Conservation (phyloP, 1,284 basidiomycete genomes). For the Filobasidium uniguttulatum region DNA sequence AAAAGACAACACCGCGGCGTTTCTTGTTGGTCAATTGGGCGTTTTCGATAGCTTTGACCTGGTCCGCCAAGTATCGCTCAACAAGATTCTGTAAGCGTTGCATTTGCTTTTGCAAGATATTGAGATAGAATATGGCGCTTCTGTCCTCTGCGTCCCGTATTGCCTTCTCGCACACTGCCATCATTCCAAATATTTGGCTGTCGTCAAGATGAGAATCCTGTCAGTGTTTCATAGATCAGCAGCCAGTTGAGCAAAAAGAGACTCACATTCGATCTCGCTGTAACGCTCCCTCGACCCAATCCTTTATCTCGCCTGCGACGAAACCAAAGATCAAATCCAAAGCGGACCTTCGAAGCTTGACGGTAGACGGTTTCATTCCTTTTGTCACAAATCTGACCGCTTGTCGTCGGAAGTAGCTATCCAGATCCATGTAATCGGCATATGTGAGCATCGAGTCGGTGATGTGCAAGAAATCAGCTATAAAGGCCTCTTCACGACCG, state of each 20-base stretch:
- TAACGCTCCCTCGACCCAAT: slow-evolving; percentile 68
- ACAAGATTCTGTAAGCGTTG: slow-evolving; percentile 56
- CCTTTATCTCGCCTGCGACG: slow-evolving; percentile 65
- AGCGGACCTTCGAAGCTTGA: slow-evolving; percentile 68
- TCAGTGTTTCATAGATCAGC: background rate
- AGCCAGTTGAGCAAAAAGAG: background rate
- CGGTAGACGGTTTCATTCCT: slow-evolving; percentile 52
- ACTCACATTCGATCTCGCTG: slow-evolving; percentile 65
- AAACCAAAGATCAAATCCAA: slow-evolving; percentile 95
- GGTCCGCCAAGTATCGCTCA: slow-evolving; percentile 66
- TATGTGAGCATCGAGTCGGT: slow-evolving; percentile 78
- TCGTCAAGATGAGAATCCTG: background rate
- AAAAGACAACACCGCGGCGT: slow-evolving; percentile 80
- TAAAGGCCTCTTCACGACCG: slow-evolving; percentile 72
- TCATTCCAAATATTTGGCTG: slow-evolving; percentile 75
- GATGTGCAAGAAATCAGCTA: slow-evolving; percentile 82
- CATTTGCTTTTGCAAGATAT: slow-evolving; percentile 67
- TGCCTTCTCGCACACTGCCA: slow-evolving; percentile 66
- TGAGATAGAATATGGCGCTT: slow-evolving; percentile 59
- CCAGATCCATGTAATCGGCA: slow-evolving; percentile 88
- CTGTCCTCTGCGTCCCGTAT: slow-evolving; percentile 63
- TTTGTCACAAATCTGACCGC: slow-evolving; percentile 51
- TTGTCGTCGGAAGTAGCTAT: slow-evolving; percentile 84
- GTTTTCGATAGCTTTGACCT: slow-evolving; percentile 77
- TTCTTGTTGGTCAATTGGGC: slow-evolving; percentile 74